Evolutionary conservation across 129 eudicot genomes (phyloP).

Genomic region (Helichrysum umbraculigerum): DNA sequence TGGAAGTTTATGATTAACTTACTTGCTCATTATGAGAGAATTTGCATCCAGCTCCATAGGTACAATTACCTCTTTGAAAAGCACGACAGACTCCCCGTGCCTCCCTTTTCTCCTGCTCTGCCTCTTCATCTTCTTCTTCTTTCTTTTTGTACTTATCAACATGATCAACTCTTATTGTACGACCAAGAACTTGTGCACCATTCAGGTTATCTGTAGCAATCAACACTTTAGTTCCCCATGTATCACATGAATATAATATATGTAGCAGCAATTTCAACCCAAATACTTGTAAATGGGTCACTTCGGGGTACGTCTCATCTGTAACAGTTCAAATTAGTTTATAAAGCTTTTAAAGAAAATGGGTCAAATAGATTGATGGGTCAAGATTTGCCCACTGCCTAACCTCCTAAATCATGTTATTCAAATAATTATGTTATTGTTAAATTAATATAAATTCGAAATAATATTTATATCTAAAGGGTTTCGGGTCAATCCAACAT

Average conservation of each 20-base stretch:
- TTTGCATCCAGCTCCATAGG: conserved; percentile 85
- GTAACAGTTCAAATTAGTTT: not conserved
- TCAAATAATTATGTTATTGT: not conserved
- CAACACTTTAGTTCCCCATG: not conserved
- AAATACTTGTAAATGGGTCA: not conserved
- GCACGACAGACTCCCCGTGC: conserved; percentile 95
- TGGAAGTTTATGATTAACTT: conserved; percentile 24
- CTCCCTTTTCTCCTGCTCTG: conserved; percentile 70
- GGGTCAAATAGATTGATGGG: not conserved
- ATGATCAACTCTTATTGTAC: conserved; percentile 90
- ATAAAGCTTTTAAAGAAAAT: not conserved
- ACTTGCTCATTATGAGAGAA: conserved; percentile 93
- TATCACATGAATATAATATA: too few species aligned
- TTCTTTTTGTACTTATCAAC: conserved; percentile 79
- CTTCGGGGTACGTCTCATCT: not conserved
- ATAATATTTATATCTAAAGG: not conserved
- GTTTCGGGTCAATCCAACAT: not conserved
- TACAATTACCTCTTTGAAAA: conserved; percentile 89
- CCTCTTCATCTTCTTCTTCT: conserved; percentile 92
- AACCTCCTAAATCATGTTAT: not conserved
- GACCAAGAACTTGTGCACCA: conserved; percentile 82
- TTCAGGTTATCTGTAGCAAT: conserved; percentile 70
- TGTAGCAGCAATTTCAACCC: not conserved
- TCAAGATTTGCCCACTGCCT: not conserved
- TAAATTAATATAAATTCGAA: not conserved